Evolutionary conservation across 2,329 filamentous ascomycete genomes (phyloP).

Genomic region (Cryphonectria japonica): DNA sequence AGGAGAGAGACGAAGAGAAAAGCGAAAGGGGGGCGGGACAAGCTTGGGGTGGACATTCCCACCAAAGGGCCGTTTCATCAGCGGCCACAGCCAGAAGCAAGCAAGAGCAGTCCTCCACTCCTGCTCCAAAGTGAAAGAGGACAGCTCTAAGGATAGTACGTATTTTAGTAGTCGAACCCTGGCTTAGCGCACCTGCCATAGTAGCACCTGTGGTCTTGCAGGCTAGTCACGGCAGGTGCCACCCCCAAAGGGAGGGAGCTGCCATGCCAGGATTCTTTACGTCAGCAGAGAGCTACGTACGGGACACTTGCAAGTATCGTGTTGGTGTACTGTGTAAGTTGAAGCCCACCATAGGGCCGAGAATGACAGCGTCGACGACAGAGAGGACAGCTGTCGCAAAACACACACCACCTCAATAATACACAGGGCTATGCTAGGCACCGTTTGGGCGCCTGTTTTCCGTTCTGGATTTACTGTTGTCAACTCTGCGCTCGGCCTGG

Average conservation of each 20-base stretch:
- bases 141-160: constrained; percentile 6
- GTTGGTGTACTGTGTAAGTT: constrained; percentile 10
- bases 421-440: neutral
- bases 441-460: neutral
- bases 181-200: constrained; percentile 10
- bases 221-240: constrained; percentile 2
- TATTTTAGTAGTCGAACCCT: neutral
- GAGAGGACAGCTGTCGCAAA: constrained; percentile 21
- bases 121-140: neutral
- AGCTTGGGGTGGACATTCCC: constrained; percentile 10
- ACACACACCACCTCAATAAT: neutral
- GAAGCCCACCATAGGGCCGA: constrained; percentile 19
- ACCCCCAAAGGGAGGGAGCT: constrained; percentile 4
- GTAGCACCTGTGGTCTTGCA: neutral
- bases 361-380: constrained; percentile 7
- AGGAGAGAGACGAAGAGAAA: constrained; percentile 7
- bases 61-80: constrained; percentile 8
- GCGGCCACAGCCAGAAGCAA: constrained; percentile 1
- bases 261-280: constrained; percentile 8
- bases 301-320: neutral
- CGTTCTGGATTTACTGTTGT: neutral
- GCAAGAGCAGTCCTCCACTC: neutral
- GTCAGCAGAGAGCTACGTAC: constrained; percentile 12
- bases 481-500: neutral
- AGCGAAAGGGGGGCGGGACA: constrained; percentile 16